Conservation (phyloP, 202 grass and related monocot species). For the Elaeis oleifera region DNA sequence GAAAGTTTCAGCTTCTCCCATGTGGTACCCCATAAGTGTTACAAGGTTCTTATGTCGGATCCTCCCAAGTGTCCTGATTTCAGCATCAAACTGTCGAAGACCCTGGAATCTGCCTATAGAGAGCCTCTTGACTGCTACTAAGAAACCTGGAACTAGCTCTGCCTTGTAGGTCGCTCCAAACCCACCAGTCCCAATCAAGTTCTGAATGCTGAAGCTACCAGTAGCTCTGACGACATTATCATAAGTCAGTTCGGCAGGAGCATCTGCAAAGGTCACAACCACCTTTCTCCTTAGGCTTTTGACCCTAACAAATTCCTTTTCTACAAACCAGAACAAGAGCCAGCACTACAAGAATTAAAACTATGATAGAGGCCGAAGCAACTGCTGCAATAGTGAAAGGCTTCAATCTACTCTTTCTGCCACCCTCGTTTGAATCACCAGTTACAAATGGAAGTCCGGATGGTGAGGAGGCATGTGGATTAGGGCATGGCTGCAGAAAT, state of each 20-base stretch:
- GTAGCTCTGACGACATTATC: constrained; percentile 51
- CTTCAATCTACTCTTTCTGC: constrained; percentile 29
- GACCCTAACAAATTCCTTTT: constrained; percentile 36
- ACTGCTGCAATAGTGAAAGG: constrained; percentile 24
- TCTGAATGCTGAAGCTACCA: constrained; percentile 49
- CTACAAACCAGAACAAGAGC: constrained; percentile 34
- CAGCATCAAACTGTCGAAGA: constrained; percentile 61
- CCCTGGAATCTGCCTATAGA: constrained; percentile 64
- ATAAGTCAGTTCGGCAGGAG: constrained; percentile 45
- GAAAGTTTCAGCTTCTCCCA: constrained; percentile 51
- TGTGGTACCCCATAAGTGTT: constrained; percentile 61
- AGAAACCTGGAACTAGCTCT: constrained; percentile 43
- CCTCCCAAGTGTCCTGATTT: constrained; percentile 52
- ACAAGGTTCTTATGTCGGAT: constrained; percentile 56
- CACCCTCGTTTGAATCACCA: constrained; percentile 7
- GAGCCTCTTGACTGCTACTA: constrained; percentile 56
- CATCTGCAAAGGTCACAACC: constrained; percentile 44
- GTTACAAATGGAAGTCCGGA: background rate
- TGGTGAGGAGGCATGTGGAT: constrained; percentile 21
- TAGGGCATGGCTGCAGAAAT: constrained; percentile 31
- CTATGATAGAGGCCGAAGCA: constrained; percentile 23
- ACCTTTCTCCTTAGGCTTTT: constrained; percentile 31
- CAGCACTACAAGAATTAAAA: constrained; percentile 32
- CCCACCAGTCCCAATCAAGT: constrained; percentile 57
- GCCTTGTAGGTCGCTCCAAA: constrained; percentile 63